Conservation (phyloP, 257 asterid genomes). For the Przewalskia tangutica region DNA sequence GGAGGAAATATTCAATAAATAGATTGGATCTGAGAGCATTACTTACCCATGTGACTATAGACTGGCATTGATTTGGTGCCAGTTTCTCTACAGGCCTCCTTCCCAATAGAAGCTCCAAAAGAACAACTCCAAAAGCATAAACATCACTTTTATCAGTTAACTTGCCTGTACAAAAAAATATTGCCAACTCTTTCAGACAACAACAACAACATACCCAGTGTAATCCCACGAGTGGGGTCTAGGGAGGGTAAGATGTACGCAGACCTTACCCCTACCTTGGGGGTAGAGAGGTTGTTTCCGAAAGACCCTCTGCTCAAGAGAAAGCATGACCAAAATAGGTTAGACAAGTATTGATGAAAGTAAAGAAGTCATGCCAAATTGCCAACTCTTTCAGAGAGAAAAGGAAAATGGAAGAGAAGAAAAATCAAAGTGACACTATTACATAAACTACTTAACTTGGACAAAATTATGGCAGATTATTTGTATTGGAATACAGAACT, state of each 20-base stretch:
- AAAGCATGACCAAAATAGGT: too few species aligned
- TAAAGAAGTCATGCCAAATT: too few species aligned
- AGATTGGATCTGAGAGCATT: not conserved
- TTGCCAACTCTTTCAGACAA: not conserved
- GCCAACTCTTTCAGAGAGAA: too few species aligned
- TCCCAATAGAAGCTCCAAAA: conserved; percentile 68
- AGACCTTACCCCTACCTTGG: too few species aligned
- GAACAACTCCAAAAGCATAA: conserved; percentile 70
- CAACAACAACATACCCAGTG: not conserved
- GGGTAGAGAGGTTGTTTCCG: too few species aligned
- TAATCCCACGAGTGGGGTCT: too few species aligned
- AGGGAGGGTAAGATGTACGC: too few species aligned
- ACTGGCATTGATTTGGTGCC: conserved; percentile 46
- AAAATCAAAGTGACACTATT: too few species aligned
- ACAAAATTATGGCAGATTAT: not conserved
- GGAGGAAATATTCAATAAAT: not conserved
- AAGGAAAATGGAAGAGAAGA: too few species aligned
- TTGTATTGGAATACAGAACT: not conserved
- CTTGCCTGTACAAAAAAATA: conserved; percentile 30
- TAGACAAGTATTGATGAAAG: too few species aligned
- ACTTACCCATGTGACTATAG: conserved; percentile 67
- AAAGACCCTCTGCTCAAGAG: too few species aligned
- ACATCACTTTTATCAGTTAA: conserved; percentile 75
- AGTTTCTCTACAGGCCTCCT: conserved; percentile 56
- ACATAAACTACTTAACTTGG: not conserved